A percentile compares a stretch with the other conserved stretches of the same genome.
phyloP scores from a whole-genome alignment of 1,139 yeast genomes.

The Protomyces lactucae-debilis region DNA sequence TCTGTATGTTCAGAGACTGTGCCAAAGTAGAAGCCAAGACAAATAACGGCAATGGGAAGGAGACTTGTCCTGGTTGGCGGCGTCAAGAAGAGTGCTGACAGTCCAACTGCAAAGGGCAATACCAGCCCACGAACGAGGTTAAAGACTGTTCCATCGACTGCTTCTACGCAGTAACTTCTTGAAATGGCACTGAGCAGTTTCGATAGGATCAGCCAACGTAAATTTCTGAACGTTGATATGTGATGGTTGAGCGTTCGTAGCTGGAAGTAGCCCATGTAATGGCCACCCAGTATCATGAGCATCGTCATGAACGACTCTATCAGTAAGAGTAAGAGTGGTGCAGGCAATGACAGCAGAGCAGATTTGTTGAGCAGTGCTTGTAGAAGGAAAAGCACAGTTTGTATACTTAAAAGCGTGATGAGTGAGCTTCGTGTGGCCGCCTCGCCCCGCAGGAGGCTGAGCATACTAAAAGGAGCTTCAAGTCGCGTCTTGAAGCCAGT shows the following conservation, averaged over 20 bases:
- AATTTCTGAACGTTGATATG: not conserved
- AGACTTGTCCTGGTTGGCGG: constrained; percentile 22
- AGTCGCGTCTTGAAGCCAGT: not conserved
- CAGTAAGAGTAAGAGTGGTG: constrained; percentile 14
- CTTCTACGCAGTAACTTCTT: constrained; percentile 27
- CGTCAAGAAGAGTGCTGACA: constrained; percentile 20
- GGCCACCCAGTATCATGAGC: constrained; percentile 9
- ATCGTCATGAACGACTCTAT: constrained; percentile 24
- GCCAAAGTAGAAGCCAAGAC: constrained; percentile 28
- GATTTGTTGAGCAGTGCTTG: constrained; percentile 25
- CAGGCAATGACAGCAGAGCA: constrained; percentile 15
- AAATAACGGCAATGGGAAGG: constrained; percentile 18
- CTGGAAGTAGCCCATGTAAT: constrained; percentile 4
- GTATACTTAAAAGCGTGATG: constrained; percentile 13
- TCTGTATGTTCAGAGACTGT: constrained; percentile 23
- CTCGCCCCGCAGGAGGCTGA: not conserved
- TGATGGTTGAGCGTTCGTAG: constrained; percentile 10
- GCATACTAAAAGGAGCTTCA: not conserved
- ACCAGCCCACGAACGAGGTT: constrained; percentile 29
- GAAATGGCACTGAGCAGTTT: constrained; percentile 16
- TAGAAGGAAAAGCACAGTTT: constrained; percentile 21
- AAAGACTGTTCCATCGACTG: constrained; percentile 29
- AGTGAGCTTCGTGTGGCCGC: constrained; percentile 10
- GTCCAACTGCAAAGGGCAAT: constrained; percentile 27
- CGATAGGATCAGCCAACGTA: constrained; percentile 10